A percentile compares a stretch with the other conserved stretches of the same genome.
These are phyloP conservation scores for Geotrichum macrosporum DNA, from an alignment of 1,139 yeast species.

Conservation along the genomic window DNA sequence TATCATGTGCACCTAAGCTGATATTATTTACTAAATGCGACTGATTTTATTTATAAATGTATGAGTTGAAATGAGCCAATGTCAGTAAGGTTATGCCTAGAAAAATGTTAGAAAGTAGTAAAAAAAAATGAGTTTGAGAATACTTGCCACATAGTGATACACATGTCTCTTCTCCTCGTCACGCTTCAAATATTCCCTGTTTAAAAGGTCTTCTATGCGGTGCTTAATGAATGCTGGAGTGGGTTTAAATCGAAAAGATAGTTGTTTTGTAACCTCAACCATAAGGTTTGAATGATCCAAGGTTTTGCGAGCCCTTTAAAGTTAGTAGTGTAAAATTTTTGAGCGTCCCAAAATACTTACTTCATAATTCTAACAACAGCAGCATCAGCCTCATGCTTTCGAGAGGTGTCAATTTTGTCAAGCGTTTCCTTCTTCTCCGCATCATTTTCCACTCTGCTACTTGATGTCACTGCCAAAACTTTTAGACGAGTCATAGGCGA, in stretches of 20 bases:
- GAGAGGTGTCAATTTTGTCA: slow-evolving; percentile 44
- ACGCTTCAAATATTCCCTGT: slow-evolving; percentile 76
- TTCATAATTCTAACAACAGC: slow-evolving; percentile 89
- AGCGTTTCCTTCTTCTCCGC: slow-evolving; percentile 43
- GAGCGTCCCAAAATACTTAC: slow-evolving; percentile 18
- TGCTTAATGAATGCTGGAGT: slow-evolving; percentile 64
- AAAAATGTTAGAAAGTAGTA: not conserved
- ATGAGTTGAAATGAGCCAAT: not conserved
- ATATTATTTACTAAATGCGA: too few relatives aligned
- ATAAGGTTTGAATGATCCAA: slow-evolving; percentile 62
- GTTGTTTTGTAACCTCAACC: slow-evolving; percentile 59
- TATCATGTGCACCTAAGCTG: too few relatives aligned
- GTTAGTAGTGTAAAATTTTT: not conserved
- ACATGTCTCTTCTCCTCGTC: slow-evolving; percentile 57
- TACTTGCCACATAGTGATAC: slow-evolving; percentile 61
- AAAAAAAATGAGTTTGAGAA: slow-evolving; percentile 1
- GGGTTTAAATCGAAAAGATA: slow-evolving; percentile 64
- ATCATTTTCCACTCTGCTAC: slow-evolving; percentile 40
- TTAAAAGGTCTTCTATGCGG: slow-evolving; percentile 75
- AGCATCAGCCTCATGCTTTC: slow-evolving; percentile 71
- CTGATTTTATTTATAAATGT: too few relatives aligned
- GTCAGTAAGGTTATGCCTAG: not conserved
- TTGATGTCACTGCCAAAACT: slow-evolving; percentile 63
- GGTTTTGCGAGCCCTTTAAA: slow-evolving; percentile 45
- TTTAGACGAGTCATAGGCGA: slow-evolving; percentile 70